Conservation (phyloP, 2,329 filamentous ascomycete genomes). For the Hypoxylon sp. region DNA sequence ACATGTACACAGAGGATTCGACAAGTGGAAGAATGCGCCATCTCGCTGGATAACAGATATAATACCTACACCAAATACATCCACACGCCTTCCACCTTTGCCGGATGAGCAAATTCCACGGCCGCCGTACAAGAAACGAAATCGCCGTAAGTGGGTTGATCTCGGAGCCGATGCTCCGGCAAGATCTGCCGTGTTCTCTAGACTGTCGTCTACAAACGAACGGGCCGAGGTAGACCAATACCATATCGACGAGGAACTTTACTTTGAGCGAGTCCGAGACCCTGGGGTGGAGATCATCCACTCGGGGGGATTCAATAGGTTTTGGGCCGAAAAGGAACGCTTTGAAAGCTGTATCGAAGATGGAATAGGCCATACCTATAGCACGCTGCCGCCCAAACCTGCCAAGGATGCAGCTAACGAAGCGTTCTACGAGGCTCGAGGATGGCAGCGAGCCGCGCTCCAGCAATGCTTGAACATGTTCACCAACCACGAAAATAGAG, state of each 20-base stretch:
- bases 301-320: constrained; percentile 45
- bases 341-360: constrained; percentile 53
- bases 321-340: constrained; percentile 43
- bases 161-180: background rate
- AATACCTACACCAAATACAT: constrained; percentile 30
- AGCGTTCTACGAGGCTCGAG: constrained; percentile 51
- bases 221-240: constrained; percentile 3
- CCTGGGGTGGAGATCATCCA: too few relatives aligned
- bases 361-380: constrained; percentile 41
- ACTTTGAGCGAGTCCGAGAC: constrained; percentile 15
- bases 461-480: constrained; percentile 57
- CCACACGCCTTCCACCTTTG: constrained; percentile 45
- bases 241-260: constrained; percentile 24
- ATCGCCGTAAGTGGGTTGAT: constrained; percentile 38
- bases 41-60: constrained; percentile 43
- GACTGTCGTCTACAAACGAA: constrained; percentile 3
- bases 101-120: constrained; percentile 39
- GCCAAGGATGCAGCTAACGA: constrained; percentile 7
- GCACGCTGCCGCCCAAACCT: constrained; percentile 4
- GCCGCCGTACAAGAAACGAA: constrained; percentile 33
- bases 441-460: constrained; percentile 59
- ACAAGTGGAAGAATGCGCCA: constrained; percentile 32
- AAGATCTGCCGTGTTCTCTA: constrained; percentile 36
- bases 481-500: constrained; percentile 53
- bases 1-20: constrained; percentile 38